Base-by-base conservation (phyloP, 768 basidiomycete genomes). In the Dioszegia crocea region DNA sequence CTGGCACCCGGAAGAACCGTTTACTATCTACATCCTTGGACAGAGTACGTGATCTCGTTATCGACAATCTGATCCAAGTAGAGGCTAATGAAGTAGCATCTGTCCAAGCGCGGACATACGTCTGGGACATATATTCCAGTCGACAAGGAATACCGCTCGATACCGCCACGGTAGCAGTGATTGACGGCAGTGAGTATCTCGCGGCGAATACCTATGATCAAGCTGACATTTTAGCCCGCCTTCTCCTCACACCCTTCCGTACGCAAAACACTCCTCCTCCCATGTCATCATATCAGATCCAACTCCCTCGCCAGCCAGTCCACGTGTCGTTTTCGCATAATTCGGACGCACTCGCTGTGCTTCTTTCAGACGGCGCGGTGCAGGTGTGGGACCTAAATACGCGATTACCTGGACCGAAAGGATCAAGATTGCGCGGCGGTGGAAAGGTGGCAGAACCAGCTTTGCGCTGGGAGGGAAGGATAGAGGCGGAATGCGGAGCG, bases 231-330 rank as follows among this genome's bases (percentile, higher is more conserved):
- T 43, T 74, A 94, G 92, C 84, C 1, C 80, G 80, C 21, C 78
- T 90, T 56, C 83, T 93, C 2, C 79, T 99, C 39, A 99, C 94
- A 1, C 89, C 96, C 16, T 98, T 98, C 82, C 84, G 92, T 39
- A 83, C 84, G 0, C 89, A 94, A 78, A 97, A 96, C 71, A 83
- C 94, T 4, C 96, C 94, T n/a, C 96, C 96, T n/a, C 96, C 96
- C 0, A 93, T 96, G 91, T 88, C 86, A 0, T 86, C 90, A 1
- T 80, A 82, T 64, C 77, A 77, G 39, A 77, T 84, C 50, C 45
- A 47, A 27, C 77, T 72, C 19, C 76, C 53, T 47, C 59, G 71
- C 12, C 68, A 82, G 0, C 89, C 92, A 0, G 73, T 86, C 9
- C 85, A 93, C 71, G 77, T 84, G 3, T 79, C 85, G 3, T 85